Base-by-base conservation (phyloP, 352 stramenopile species). In the Phytopythium mirpurense region DNA sequence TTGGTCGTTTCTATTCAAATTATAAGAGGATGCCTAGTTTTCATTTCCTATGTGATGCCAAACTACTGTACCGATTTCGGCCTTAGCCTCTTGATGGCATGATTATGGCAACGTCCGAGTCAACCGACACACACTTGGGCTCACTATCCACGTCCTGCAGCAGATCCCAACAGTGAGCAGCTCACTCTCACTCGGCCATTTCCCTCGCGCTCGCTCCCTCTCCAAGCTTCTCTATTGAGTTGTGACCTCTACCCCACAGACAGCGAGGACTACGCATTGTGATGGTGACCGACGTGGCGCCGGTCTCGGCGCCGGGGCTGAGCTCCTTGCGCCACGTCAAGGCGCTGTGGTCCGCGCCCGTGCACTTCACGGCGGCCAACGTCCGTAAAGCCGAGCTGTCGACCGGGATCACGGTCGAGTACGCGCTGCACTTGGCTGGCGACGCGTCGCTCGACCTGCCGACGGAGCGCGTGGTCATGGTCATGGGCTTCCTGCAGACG, bases 401-500 rank as follows among this genome's bases (percentile, higher is more conserved):
- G 4, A 70, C 65, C 8, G 65, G 62, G 0, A 51, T 78, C 34
- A 65, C 59, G 10, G n/a, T 78, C 1, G 68, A 74, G 38, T 74
- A 65, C 46, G 37, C 65, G 3, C 55, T 74, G 14, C 54, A 68
- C 15, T 41, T 54, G 0, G 58, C 57, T 49, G 35, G 48, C 3
- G 52, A 68, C 19, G 47, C 14, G 2, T 5, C 15, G 12, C 31
- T 35, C 2, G 38, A 21, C 38, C 36, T 62, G 26, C 63, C 60
- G 2, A 60, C 65, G 38, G 61, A 78, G 55, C 63, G 68, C 15
- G 27, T 83, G 7, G 61, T 79, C 36, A 59, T 78, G 53, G 50
- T 82, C 59, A 74, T 66, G 46, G 68, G 72, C 11, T 72, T 74
- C 54, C 58, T 62, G 54, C 65, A 69, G 51, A 66, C 63, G 9